Base-by-base conservation (phyloP, 2,329 filamentous ascomycete species). In the Colletotrichum sp. region DNA sequence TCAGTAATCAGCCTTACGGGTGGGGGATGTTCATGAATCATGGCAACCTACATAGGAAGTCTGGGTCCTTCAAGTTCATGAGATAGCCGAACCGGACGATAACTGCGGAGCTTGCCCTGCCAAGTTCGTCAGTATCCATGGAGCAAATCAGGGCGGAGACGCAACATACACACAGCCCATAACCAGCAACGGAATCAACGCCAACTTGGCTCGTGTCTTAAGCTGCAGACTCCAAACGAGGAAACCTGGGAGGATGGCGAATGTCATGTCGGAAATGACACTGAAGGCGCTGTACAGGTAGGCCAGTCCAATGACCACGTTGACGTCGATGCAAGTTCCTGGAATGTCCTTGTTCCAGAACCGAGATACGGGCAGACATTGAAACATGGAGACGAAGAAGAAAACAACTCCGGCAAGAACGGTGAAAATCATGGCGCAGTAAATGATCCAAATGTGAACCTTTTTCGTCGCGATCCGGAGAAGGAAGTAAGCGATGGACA, bases 221-320 rank as follows among this genome's bases (percentile, higher is more conserved):
- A 92, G 90, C 69, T 91, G 86, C 33, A 92, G 79, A 31, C 86
- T 84, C 82, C 85, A 88, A 2, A 92, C 84, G 5, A 93, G 82
- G 73, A 88, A 87, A 11, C 88, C 84, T 0, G 89, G 89, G 5
- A 91, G 78, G 13, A 90, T 78, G 7, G 87, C 88, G 66, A 89
- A 84, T 0, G 85, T 86, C 65, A 90, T 85, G 78, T 91, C 89
- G 55, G 85, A 87, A 33, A 87, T 78, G 43, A 88, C 86, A 51
- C 85, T 87, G 29, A 85, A 82, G 3, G 82, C 84, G 75, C 87
- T 89, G 79, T 90, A 89, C 4, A 88, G 79, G 70, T 89, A 89
- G 8, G 86, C 88, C 36, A 91, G 83, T 27, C 81, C 85, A 67
- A 89, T 87, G 33, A 92, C 85, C 67, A 88, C 82, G 3, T 85